Conservation (phyloP, 2,329 filamentous ascomycete genomes). For the Neopestalotiopsis sp. region DNA sequence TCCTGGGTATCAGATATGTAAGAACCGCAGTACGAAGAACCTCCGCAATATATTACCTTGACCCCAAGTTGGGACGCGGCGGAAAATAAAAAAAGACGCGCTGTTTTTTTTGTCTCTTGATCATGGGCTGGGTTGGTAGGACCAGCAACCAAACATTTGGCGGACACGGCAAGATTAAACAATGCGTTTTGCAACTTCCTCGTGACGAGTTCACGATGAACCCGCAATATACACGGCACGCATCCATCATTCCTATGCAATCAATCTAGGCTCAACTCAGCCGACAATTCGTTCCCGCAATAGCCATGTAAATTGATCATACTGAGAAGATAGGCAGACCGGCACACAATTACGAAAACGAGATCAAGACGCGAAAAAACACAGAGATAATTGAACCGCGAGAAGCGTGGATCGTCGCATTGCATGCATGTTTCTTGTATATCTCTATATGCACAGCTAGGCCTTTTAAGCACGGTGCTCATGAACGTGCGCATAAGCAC, state of each 20-base stretch:
- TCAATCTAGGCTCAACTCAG: conserved; percentile 1
- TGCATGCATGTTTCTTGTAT: conserved; percentile 3
- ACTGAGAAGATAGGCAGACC: neutral
- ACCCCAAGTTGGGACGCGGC: neutral
- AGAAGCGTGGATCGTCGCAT: neutral
- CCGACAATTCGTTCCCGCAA: neutral
- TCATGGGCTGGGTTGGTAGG: neutral
- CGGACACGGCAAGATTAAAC: neutral
- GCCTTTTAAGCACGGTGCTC: neutral
- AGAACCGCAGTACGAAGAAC: neutral
- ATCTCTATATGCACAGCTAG: neutral
- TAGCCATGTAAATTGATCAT: neutral
- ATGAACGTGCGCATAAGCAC: conserved; percentile 5
- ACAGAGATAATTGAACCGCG: neutral
- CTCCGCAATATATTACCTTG: neutral
- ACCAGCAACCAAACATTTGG: neutral
- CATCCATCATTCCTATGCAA: neutral
- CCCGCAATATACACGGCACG: neutral
- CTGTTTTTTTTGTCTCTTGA: neutral
- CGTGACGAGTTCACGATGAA: neutral
- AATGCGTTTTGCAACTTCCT: neutral
- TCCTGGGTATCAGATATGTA: conserved; percentile 14
- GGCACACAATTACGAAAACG: neutral
- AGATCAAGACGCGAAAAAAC: neutral
- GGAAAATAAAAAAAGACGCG: neutral